Evolutionary conservation across 441 rosid genomes (phyloP).

Genomic region (Dalechampia spathulata): DNA sequence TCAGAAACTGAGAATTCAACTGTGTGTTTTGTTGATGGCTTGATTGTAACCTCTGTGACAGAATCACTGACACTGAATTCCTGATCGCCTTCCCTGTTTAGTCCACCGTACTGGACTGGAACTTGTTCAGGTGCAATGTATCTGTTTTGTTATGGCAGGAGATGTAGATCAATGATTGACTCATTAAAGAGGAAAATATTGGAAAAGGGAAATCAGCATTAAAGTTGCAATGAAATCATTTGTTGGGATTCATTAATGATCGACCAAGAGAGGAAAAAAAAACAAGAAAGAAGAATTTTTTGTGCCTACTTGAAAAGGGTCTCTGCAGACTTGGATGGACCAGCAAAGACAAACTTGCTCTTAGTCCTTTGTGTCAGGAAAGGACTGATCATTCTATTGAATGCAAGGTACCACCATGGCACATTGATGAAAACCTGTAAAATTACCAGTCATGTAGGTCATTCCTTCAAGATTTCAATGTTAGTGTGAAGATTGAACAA

Average conservation of each 20-base stretch:
- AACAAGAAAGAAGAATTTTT: not conserved
- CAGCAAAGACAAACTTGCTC: conserved; percentile 67
- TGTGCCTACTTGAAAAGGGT: conserved; percentile 64
- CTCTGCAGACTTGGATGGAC: conserved; percentile 59
- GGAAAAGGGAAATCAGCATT: not conserved
- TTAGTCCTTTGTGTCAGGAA: conserved; percentile 79
- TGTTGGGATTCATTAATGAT: not conserved
- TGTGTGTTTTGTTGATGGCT: conserved; percentile 46
- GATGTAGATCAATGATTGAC: not conserved
- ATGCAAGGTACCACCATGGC: conserved; percentile 85
- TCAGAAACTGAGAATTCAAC: conserved; percentile 49
- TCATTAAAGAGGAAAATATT: not conserved
- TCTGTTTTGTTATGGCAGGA: conserved; percentile 21
- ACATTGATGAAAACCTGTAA: conserved; percentile 75
- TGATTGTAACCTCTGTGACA: conserved; percentile 45
- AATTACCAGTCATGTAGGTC: conserved; percentile 5
- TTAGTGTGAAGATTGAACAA: not conserved
- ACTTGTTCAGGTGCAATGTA: conserved; percentile 67
- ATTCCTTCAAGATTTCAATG: not conserved
- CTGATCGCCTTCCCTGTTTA: conserved; percentile 49
- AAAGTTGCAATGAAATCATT: not conserved
- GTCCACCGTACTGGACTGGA: conserved; percentile 72
- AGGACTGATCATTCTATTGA: conserved; percentile 68
- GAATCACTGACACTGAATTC: conserved; percentile 47
- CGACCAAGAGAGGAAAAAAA: not conserved